A percentile compares a stretch with the other conserved stretches of the same genome.
Conservation (phyloP, 805 yeast species). For the Spathaspora boniae region DNA sequence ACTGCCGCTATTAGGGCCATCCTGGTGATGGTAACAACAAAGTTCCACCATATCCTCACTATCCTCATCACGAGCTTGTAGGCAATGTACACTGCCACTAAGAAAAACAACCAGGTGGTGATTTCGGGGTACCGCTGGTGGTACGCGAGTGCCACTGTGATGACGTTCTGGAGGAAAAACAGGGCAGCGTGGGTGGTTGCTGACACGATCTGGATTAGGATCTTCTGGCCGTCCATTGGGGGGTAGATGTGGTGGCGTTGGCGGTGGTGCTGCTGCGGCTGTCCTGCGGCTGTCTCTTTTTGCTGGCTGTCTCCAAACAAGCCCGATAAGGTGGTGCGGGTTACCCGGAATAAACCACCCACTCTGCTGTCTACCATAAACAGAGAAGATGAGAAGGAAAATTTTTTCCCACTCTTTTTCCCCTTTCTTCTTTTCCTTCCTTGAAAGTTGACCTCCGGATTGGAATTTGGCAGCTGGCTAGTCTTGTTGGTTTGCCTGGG, state of each 20-base stretch:
- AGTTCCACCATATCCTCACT: slow-evolving; percentile 19
- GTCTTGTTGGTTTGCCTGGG: too few relatives aligned
- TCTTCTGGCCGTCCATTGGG: slow-evolving; percentile 13
- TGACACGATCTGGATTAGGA: slow-evolving; percentile 11
- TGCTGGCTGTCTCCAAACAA: too few relatives aligned
- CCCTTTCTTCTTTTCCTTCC: slow-evolving; percentile 13
- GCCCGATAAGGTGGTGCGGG: too few relatives aligned
- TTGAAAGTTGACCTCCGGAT: slow-evolving; percentile 41
- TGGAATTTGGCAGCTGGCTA: slow-evolving; percentile 27
- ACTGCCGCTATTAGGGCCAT: slow-evolving; percentile 14
- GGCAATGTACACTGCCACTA: slow-evolving; percentile 15
- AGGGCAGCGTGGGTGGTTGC: too few relatives aligned
- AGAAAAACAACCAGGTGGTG: slow-evolving; percentile 13
- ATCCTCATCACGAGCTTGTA: slow-evolving; percentile 15
- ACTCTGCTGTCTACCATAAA: too few relatives aligned
- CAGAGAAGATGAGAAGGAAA: too few relatives aligned
- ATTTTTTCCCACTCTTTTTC: slow-evolving; percentile 3
- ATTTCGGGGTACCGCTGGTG: slow-evolving; percentile 18
- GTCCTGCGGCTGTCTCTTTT: too few relatives aligned
- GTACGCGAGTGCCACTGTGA: slow-evolving; percentile 11
- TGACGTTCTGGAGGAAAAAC: too few relatives aligned
- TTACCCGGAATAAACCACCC: too few relatives aligned
- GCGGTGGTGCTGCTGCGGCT: too few relatives aligned
- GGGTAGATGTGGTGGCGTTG: too few relatives aligned
- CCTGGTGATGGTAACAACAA: slow-evolving; percentile 19